These are phyloP conservation scores for Rubia tinctorum DNA, from an alignment of 305 asterid species.

Conservation along the genomic window DNA sequence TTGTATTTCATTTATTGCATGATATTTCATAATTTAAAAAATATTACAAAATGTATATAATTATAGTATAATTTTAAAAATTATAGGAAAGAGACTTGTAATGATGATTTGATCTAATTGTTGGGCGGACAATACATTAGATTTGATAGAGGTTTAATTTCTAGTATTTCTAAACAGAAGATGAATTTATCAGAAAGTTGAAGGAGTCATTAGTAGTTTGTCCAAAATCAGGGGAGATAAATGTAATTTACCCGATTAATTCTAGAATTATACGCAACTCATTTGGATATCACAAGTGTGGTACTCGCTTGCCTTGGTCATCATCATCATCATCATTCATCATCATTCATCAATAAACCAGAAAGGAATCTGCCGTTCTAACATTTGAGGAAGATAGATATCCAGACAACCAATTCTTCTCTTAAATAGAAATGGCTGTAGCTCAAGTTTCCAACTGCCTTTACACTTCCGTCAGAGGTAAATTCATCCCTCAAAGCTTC, in stretches of 20 bases:
- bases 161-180: too few relatives aligned
- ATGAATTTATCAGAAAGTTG: not conserved
- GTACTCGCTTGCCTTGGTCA: constrained; percentile 11
- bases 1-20: too few relatives aligned
- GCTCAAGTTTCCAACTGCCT: constrained; percentile 27
- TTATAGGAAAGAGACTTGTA: too few relatives aligned
- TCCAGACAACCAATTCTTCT: not conserved
- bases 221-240: not conserved
- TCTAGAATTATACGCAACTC: not conserved
- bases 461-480: constrained; percentile 20
- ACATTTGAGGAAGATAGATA: not conserved
- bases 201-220: not conserved
- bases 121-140: too few relatives aligned
- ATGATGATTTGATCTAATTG: too few relatives aligned
- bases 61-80: too few relatives aligned
- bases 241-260: not conserved
- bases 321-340: constrained; percentile 1
- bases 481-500: not conserved
- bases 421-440: constrained; percentile 16
- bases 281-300: constrained; percentile 32
- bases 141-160: too few relatives aligned
- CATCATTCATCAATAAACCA: too few relatives aligned
- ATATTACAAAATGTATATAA: too few relatives aligned
- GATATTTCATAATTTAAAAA: too few relatives aligned
- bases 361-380: not conserved